Conservation (phyloP, 106 monocot genomes). For the Triglochin maritima region DNA sequence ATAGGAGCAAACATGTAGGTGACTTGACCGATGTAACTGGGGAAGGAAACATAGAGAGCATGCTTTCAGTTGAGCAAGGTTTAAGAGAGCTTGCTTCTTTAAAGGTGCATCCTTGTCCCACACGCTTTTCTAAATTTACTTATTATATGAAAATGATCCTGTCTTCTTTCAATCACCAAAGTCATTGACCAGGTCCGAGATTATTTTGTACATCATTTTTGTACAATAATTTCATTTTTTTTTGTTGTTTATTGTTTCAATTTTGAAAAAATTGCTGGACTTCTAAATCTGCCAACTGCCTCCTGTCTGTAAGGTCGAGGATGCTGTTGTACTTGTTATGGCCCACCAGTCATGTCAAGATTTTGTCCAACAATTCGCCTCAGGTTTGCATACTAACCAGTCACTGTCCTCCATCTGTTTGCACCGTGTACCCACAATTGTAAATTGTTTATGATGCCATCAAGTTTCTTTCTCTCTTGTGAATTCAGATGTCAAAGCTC, state of each 20-base stretch:
- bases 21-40: conserved; percentile 61
- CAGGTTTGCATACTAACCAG: conserved; percentile 40
- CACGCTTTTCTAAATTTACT: neutral
- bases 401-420: neutral
- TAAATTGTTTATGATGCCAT: neutral
- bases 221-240: neutral
- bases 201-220: neutral
- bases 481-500: conserved; percentile 56
- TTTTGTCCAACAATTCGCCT: conserved; percentile 47
- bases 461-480: conserved; percentile 5
- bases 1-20: conserved; percentile 34
- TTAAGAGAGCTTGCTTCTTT: conserved; percentile 69
- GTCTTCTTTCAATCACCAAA: neutral
- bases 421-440: neutral
- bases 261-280: neutral
- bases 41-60: conserved; percentile 85
- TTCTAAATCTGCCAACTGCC: neutral
- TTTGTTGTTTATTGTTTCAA: neutral
- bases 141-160: neutral
- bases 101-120: conserved; percentile 25
- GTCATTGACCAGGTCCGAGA: neutral
- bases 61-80: conserved; percentile 85
- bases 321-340: conserved; percentile 75
- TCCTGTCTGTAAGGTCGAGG: conserved; percentile 54
- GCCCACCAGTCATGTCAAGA: conserved; percentile 47